Base-by-base conservation (phyloP, 2,329 filamentous ascomycete species). In the Arthrobotrys sinensis region DNA sequence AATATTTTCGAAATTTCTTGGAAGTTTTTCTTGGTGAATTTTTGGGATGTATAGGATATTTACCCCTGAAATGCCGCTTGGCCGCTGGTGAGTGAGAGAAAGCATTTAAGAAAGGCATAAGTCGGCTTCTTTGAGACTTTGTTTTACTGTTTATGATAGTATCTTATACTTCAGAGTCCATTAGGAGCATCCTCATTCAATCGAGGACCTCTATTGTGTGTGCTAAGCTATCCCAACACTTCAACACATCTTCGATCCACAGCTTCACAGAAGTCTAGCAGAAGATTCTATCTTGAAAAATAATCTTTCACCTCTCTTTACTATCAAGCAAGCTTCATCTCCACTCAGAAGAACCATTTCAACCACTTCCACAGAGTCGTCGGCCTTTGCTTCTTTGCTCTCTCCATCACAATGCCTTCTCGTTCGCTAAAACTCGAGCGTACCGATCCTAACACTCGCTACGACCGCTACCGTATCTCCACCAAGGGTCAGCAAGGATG, bases 1-100 rank as follows among this genome's bases (percentile, higher is more conserved):
- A 19, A 34, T 69, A 70, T 70, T n/a, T n/a, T n/a, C n/a, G n/a
- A n/a, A n/a, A n/a, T n/a, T 69, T 65, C 72, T 76, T 76, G 72
- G 72, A 40, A 60, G 36, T 21, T 65, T 50, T 64, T 28, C 36
- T 57, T 16, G 52, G 28, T 36, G 45, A 43, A 40, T 19, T 11
- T 43, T 48, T 43, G 36, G n/a, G 60, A 45, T 45, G 40, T 2
- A n/a, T 2, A 45, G 19, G 24, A 60, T 60, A 55, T 53, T 67
- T 65, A 40, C 55, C 34, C 32, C 63, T 53, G 46, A 43, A 52
- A 34, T 36, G 45, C 36, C 32, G 16, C 12, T 38, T 14, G 43
- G 43, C 43, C 12, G 62, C 62, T 6, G n/a, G 19, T 24, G 46
- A 36, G 16, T 28, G 28, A 45, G 32, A 65, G 28, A 12, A 50